Evolutionary conservation across 148 eudicot species (phyloP), one percentile per base, ranked within the genome.

Genomic region (Fagopyrum esculentum): DNA sequence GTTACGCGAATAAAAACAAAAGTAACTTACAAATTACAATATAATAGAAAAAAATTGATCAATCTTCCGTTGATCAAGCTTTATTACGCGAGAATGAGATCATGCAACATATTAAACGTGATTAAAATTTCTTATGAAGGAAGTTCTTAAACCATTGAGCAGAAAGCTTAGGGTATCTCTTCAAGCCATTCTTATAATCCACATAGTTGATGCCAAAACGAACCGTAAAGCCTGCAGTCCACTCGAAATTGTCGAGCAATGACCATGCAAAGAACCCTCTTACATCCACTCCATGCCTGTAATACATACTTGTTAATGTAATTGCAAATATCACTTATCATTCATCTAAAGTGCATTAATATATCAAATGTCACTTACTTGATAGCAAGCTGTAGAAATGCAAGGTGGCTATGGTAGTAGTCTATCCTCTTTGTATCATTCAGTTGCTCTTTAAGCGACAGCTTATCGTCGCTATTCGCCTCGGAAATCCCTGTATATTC

Each of bases 401-500:
- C 45, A 15, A 89, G 86, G 84, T 89, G 93, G 13, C 80, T 78
- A 68, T 80, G 76, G 79, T 85, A 76, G 76, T 78, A 89, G 9
- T 76, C 47, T 15, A 89, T 71, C 72, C 91, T 86, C 51, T 48
- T 56, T 15, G 48, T 74, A 68, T 89, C 91, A 4, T 16, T 61
- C 4, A 82, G 78, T 5, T 83, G 82, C 12, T 81, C 77, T 52
- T 77, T 46, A 2, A 88, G 84, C 16, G 92, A 16, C 44, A 85
- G 35, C 17, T 74, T 78, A 2, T 52, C n/a, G 16, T 47, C 71
- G 49, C 81, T 68, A 45, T 80, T 85, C 6, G 9, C 9, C 74
- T 85, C 90, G 70, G 76, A 87, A 50, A 87, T 35, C 10, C 90
- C 90, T 89, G 47, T 54, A 76, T 6, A 29, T 10, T 8, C 40